Conservation (phyloP, 192 early-diverging fungal genomes). For the Coemansia sp. region DNA sequence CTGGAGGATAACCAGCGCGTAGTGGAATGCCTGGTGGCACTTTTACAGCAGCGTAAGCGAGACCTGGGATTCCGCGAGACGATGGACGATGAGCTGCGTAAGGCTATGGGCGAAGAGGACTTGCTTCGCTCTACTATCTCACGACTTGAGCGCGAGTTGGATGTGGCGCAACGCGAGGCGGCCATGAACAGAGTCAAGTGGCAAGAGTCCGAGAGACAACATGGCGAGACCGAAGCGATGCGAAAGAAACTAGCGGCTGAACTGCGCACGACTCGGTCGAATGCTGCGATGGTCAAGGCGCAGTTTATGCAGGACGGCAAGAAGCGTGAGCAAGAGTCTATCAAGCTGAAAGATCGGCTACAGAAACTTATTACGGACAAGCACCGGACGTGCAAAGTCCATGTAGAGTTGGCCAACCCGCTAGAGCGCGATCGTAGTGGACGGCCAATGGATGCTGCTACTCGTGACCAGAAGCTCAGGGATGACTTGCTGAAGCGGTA, state of each 20-base stretch:
- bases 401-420: constrained; percentile 37
- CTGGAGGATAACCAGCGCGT: constrained; percentile 50
- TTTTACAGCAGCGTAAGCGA: constrained; percentile 29
- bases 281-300: constrained; percentile 24
- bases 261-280: constrained; percentile 34
- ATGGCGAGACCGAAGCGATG: constrained; percentile 17
- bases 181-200: constrained; percentile 24
- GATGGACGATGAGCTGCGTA: constrained; percentile 43
- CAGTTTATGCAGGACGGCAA: constrained; percentile 49
- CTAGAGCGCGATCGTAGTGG: constrained; percentile 28
- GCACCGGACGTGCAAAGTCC: constrained; percentile 26
- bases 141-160: constrained; percentile 44
- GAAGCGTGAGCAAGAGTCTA: constrained; percentile 47
- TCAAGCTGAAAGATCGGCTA: constrained; percentile 42
- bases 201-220: constrained; percentile 30
- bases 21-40: constrained; percentile 36
- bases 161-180: constrained; percentile 38
- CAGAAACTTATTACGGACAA: constrained; percentile 51
- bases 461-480: constrained; percentile 20
- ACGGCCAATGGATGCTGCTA: constrained; percentile 15
- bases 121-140: constrained; percentile 21
- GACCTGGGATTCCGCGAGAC: constrained; percentile 44
- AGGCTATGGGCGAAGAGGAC: constrained; percentile 52
- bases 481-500: constrained; percentile 39
- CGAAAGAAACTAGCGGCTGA: constrained; percentile 29